A percentile compares a stretch with the other conserved stretches of the same genome.
Evolutionary conservation across 352 stramenopile genomes (phyloP).

Genomic region (Pythium volutum): DNA sequence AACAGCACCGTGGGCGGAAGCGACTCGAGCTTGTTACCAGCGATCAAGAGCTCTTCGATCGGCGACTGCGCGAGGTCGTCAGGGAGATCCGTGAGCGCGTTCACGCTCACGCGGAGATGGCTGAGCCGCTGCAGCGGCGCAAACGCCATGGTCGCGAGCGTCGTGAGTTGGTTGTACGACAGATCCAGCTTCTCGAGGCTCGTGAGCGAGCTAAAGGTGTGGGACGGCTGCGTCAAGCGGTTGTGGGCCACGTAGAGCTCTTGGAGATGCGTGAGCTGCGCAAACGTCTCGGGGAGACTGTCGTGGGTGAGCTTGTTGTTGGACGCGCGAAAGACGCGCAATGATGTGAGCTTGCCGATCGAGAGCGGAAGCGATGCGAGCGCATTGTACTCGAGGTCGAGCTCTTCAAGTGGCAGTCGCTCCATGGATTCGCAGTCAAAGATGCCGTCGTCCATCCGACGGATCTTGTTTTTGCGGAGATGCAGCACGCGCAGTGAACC

Average conservation of each 20-base stretch:
- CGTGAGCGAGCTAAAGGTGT: conserved; percentile 26
- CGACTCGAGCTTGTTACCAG: conserved; percentile 49
- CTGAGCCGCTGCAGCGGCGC: conserved; percentile 29
- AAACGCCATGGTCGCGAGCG: conserved; percentile 48
- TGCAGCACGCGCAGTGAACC: conserved; percentile 51
- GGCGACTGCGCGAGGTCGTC: conserved; percentile 34
- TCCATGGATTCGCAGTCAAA: conserved; percentile 23
- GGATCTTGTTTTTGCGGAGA: conserved; percentile 59
- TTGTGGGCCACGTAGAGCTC: conserved; percentile 59
- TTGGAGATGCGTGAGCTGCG: conserved; percentile 28
- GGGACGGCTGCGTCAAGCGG: conserved; percentile 32
- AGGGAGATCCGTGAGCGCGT: conserved; percentile 44
- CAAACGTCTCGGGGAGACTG: conserved; percentile 37
- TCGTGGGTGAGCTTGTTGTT: conserved; percentile 44
- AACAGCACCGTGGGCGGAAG: conserved; percentile 43
- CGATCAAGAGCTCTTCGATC: conserved; percentile 55
- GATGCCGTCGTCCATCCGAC: conserved; percentile 37
- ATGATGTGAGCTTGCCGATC: conserved; percentile 36
- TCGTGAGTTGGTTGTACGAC: conserved; percentile 60
- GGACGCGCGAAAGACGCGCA: conserved; percentile 38
- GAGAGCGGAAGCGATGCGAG: conserved; percentile 39
- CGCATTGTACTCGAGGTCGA: conserved; percentile 72
- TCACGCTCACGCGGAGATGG: conserved; percentile 44
- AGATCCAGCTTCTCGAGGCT: conserved; percentile 50
- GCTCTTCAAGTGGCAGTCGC: conserved; percentile 33